Evolutionary conservation across 2,329 filamentous ascomycete genomes (phyloP).

Genomic region (Harringtonia aguacate): DNA sequence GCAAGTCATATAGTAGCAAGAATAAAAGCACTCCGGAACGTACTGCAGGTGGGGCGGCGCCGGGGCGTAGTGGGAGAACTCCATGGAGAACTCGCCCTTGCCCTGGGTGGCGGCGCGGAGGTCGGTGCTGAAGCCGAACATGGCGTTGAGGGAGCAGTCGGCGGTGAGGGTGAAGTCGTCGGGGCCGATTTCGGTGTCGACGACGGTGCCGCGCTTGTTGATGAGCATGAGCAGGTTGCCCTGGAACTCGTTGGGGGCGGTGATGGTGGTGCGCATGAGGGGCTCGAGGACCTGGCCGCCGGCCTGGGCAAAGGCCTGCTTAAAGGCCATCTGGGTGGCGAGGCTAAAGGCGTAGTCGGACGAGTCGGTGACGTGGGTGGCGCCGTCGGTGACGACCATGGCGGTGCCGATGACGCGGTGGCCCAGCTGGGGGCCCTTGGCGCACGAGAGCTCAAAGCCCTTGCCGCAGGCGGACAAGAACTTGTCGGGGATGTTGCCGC

Average conservation of each 20-base stretch:
- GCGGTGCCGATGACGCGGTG: constrained; percentile 81
- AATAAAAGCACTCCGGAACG: constrained; percentile 26
- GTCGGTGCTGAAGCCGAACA: constrained; percentile 95
- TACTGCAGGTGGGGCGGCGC: constrained; percentile 85
- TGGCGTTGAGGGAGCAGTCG: constrained; percentile 88
- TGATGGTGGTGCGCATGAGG: constrained; percentile 96
- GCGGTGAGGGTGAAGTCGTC: constrained; percentile 91
- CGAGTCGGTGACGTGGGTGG: constrained; percentile 95
- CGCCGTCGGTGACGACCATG: constrained; percentile 94
- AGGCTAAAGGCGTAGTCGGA: constrained; percentile 93
- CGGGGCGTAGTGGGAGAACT: constrained; percentile 91
- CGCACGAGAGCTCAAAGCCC: constrained; percentile 74
- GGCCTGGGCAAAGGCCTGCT: constrained; percentile 77
- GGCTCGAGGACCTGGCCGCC: constrained; percentile 84
- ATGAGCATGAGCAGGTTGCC: constrained; percentile 88
- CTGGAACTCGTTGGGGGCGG: constrained; percentile 93
- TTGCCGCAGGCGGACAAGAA: constrained; percentile 91
- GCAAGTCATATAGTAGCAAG: background rate
- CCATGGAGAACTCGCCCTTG: constrained; percentile 98
- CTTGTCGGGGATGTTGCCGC: constrained; percentile 90
- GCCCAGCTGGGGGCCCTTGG: constrained; percentile 82
- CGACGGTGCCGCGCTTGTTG: constrained; percentile 94
- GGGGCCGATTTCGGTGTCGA: constrained; percentile 85
- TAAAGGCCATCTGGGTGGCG: constrained; percentile 92
- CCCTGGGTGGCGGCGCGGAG: constrained; percentile 89